A percentile compares a stretch with the other conserved stretches of the same genome.
phyloP scores from a whole-genome alignment of 1,139 yeast genomes.

The Candida pseudoviswanathii region DNA sequence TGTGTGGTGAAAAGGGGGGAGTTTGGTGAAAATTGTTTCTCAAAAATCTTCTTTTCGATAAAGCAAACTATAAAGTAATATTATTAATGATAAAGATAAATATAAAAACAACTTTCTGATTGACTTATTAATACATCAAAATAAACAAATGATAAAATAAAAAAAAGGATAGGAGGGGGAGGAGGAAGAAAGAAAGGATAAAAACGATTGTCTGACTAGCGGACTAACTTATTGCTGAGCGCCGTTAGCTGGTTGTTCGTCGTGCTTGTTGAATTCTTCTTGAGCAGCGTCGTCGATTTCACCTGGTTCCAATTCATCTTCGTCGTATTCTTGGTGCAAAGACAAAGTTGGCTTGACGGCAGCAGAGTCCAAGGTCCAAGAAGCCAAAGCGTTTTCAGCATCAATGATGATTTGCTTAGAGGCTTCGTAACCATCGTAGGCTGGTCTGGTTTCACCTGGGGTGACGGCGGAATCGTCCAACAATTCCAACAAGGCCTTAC shows the following conservation, averaged over 20 bases:
- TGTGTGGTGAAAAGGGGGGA: too few species aligned
- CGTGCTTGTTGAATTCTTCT: constrained; percentile 45
- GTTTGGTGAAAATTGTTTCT: not conserved
- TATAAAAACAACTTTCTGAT: constrained; percentile 2
- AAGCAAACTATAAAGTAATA: constrained; percentile 2
- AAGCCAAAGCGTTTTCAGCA: constrained; percentile 92
- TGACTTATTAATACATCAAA: constrained; percentile 4
- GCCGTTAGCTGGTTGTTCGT: constrained; percentile 19
- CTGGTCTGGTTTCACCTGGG: constrained; percentile 98
- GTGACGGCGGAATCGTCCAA: constrained; percentile 96
- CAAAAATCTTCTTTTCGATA: not conserved
- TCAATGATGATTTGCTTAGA: constrained; percentile 97
- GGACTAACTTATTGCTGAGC: constrained; percentile 2
- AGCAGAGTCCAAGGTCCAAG: constrained; percentile 96
- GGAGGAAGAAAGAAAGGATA: not conserved
- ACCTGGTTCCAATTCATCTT: constrained; percentile 60
- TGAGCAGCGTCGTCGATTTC: constrained; percentile 54
- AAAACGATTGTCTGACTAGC: not conserved
- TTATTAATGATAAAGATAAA: not conserved
- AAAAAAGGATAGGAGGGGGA: not conserved
- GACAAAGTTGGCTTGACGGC: constrained; percentile 93
- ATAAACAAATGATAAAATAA: not conserved
- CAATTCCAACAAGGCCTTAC: constrained; percentile 94
- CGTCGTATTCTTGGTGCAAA: constrained; percentile 76
- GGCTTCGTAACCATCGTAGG: constrained; percentile 97